A percentile compares a stretch with the other conserved stretches of the same genome.
These are phyloP conservation scores for Lichtheimia ramosa DNA, from an alignment of 371 early-diverging fungal species.

Conservation along the genomic window DNA sequence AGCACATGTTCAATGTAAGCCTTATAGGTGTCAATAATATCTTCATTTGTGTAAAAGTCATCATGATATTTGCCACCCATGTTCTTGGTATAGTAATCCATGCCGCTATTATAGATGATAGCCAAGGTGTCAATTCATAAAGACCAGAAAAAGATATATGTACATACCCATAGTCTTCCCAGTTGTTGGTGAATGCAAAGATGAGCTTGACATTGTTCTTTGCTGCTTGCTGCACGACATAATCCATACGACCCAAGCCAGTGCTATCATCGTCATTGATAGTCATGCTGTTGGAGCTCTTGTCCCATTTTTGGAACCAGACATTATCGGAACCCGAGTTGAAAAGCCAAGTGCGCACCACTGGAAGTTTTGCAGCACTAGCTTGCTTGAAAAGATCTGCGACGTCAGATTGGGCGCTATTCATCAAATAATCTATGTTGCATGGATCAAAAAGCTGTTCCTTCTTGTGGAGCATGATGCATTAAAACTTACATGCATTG, in stretches of 20 bases:
- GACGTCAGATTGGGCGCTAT: not conserved
- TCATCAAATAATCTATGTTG: constrained; percentile 8
- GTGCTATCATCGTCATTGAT: constrained; percentile 7
- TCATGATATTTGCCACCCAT: constrained; percentile 6
- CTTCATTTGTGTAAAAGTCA: constrained; percentile 7
- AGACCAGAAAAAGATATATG: no score
- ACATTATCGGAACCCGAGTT: not conserved
- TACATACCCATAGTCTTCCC: constrained; percentile 5
- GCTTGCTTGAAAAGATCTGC: not conserved
- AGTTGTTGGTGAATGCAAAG: constrained; percentile 11
- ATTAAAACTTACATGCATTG: constrained; percentile 6
- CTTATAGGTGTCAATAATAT: constrained; percentile 3
- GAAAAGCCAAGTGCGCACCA: constrained; percentile 14
- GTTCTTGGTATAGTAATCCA: constrained; percentile 7
- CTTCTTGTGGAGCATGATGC: not conserved
- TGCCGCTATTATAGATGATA: constrained; percentile 5
- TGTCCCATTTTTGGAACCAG: constrained; percentile 5
- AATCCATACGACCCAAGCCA: constrained; percentile 11
- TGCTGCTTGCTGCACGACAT: constrained; percentile 6
- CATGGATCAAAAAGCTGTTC: not conserved
- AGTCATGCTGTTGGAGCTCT: not conserved
- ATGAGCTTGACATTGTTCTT: constrained; percentile 8
- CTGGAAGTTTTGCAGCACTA: not conserved
- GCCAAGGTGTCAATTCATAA: no score
- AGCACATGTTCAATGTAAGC: constrained; percentile 7